Base-by-base conservation (phyloP, 805 yeast species). In the Sugiyamaella marilandica region DNA sequence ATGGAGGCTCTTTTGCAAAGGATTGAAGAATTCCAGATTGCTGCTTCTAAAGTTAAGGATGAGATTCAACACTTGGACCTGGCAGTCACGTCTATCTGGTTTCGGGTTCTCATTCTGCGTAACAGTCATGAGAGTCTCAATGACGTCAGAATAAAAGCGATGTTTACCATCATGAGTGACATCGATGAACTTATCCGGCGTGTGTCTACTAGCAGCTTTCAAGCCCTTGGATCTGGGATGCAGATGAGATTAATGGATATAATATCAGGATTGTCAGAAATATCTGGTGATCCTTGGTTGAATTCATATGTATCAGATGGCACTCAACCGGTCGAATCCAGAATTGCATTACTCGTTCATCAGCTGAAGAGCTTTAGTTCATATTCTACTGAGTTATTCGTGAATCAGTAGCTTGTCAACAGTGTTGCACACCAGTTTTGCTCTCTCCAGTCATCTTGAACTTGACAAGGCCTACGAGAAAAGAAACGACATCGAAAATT, bases 171-270 rank as follows among this genome's bases (percentile, higher is more conserved):
- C 11, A 39, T 39, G 43, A 14, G 24, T 5, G 43, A 39, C 24
- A 39, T 39, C 16, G 43, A 39, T 39, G 43, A 39, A 4, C 24
- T 39, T 11, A 19, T 39, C 11, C 19, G 24, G 5, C 16, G 21
- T 8, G 43, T 39, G 5, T 39, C 43, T 2, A 13, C 43, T 5
- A 39, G 24, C 13, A 39, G 43, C 43, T 39, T 39, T 39, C 43
- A 39, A n/a, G 43, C 43, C 5, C 43, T 39, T 39, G 43, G 43
- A 16, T 19, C 43, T 21, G 43, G 43, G 13, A 39, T 39, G 43
- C 43, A 39, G 16, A 39, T 39, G 24, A 39, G 9, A 39, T 10
- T 39, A 3, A 39, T 16, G 43, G 43, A 39, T 39, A 39, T 39
- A 3, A 39, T 39, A 7, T 39, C 43, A 5, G 43, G 43, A 14